Conservation (phyloP, 495 filamentous ascomycete species). For the Aspergillus sclerotiicarbonarius region DNA sequence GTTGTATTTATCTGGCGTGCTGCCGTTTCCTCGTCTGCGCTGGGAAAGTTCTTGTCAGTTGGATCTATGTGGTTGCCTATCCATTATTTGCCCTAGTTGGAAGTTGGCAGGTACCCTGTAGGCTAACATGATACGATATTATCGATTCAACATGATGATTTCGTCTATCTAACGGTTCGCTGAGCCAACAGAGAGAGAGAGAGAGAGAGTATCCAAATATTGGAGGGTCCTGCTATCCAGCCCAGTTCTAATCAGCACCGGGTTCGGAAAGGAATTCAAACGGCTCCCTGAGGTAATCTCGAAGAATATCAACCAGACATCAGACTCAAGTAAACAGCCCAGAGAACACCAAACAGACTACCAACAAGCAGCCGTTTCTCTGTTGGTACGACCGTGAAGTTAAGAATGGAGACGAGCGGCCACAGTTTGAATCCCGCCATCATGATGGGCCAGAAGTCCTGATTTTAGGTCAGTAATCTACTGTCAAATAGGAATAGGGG, state of each 20-base stretch:
- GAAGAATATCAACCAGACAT: conserved; percentile 30
- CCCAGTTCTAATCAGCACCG: too few species aligned
- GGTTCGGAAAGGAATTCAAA: too few species aligned
- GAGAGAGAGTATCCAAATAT: too few species aligned
- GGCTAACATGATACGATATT: too few species aligned
- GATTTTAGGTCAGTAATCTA: conserved; percentile 7
- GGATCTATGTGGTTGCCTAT: not conserved
- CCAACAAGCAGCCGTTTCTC: conserved; percentile 67
- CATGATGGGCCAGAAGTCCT: conserved; percentile 67
- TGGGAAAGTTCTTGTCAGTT: not conserved
- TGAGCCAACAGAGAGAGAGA: too few species aligned
- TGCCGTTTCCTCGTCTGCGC: not conserved
- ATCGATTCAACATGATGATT: too few species aligned
- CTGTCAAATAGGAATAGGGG: not conserved
- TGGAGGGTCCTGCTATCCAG: too few species aligned
- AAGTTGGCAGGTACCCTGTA: too few species aligned
- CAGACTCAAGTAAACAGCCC: conserved; percentile 80
- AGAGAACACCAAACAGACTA: conserved; percentile 69
- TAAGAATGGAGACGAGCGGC: conserved; percentile 72
- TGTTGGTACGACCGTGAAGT: conserved; percentile 72
- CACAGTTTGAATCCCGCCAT: conserved; percentile 75
- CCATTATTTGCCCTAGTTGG: too few species aligned
- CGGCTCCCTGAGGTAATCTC: not conserved
- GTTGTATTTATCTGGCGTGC: not conserved
- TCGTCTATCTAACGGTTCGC: too few species aligned